Percentiles rank a stretch among this genome's conserved stretches.
Evolutionary conservation across 1,284 basidiomycete genomes (phyloP).

Genomic region (Trichosporon sp.): DNA sequence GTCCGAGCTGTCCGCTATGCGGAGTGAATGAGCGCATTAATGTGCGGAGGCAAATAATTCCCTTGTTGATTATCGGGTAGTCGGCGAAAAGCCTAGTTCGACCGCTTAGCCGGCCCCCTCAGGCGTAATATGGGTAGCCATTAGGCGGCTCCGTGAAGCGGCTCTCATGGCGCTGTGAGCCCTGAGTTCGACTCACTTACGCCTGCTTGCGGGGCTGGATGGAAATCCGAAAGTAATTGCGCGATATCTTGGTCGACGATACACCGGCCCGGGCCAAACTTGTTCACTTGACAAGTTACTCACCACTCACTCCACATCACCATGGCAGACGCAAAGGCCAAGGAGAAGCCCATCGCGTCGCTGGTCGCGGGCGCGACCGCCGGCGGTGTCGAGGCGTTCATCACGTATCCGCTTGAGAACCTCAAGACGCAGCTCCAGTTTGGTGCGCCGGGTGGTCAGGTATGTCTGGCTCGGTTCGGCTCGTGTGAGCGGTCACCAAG

Average conservation of each 20-base stretch:
- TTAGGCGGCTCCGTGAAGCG: too few species aligned
- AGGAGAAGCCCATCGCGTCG: constrained; percentile 67
- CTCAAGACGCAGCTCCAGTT: constrained; percentile 64
- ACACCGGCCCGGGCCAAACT: too few species aligned
- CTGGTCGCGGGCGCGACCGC: constrained; percentile 87
- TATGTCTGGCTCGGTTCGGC: constrained; percentile 23
- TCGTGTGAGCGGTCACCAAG: background rate
- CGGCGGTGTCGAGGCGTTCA: constrained; percentile 77
- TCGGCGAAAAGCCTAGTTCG: background rate
- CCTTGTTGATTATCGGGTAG: background rate
- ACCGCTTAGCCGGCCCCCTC: background rate
- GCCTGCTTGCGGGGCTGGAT: too few species aligned
- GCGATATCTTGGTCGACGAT: constrained; percentile 34
- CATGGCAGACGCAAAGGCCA: constrained; percentile 41
- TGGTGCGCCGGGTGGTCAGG: constrained; percentile 36
- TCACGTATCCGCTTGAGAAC: constrained; percentile 72
- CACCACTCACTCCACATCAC: constrained; percentile 37
- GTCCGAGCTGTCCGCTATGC: too few species aligned
- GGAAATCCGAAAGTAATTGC: background rate
- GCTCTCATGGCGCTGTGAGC: background rate
- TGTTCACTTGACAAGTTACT: background rate
- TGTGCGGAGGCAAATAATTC: background rate
- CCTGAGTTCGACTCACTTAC: background rate
- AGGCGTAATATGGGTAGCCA: too few species aligned
- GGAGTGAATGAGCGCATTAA: background rate